Percentiles rank a stretch among this genome's conserved stretches.
phyloP scores from a whole-genome alignment of 768 basidiomycete genomes.

The Lepiota brunneoincarnata region DNA sequence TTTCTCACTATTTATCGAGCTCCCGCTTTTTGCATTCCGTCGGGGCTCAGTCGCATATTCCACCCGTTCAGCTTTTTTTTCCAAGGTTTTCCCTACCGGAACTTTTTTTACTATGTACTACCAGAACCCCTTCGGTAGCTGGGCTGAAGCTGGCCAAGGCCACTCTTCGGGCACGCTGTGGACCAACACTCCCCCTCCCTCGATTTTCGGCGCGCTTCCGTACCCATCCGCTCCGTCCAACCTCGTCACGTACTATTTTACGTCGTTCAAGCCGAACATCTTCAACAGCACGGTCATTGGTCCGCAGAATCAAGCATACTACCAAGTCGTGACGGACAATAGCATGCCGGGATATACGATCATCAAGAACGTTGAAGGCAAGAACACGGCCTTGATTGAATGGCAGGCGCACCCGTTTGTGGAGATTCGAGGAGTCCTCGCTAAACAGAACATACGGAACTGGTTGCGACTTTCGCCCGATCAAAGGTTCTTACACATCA shows the following conservation, averaged over 20 bases:
- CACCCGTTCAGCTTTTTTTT: neutral
- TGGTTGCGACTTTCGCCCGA: constrained; percentile 58
- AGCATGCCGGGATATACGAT: constrained; percentile 51
- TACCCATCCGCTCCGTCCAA: constrained; percentile 38
- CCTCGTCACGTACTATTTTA: constrained; percentile 44
- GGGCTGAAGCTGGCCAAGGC: constrained; percentile 27
- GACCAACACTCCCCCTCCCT: constrained; percentile 35
- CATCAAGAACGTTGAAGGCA: constrained; percentile 46
- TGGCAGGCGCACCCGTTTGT: constrained; percentile 51
- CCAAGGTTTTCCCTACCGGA: no score
- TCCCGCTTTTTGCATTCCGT: no score
- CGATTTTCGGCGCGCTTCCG: constrained; percentile 64
- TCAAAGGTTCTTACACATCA: constrained; percentile 26
- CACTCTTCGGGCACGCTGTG: constrained; percentile 19
- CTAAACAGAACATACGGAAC: constrained; percentile 44
- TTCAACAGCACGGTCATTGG: constrained; percentile 56
- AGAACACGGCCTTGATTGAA: constrained; percentile 52
- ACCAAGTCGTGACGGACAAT: constrained; percentile 48
- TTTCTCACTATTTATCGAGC: neutral
- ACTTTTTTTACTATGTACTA: constrained; percentile 20
- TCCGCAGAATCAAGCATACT: constrained; percentile 44
- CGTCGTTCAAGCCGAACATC: constrained; percentile 46
- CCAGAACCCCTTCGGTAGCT: constrained; percentile 39
- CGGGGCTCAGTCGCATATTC: neutral
- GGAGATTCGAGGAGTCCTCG: constrained; percentile 49